Conservation (phyloP, 129 eudicot species). For the Dittrichia graveolens region DNA sequence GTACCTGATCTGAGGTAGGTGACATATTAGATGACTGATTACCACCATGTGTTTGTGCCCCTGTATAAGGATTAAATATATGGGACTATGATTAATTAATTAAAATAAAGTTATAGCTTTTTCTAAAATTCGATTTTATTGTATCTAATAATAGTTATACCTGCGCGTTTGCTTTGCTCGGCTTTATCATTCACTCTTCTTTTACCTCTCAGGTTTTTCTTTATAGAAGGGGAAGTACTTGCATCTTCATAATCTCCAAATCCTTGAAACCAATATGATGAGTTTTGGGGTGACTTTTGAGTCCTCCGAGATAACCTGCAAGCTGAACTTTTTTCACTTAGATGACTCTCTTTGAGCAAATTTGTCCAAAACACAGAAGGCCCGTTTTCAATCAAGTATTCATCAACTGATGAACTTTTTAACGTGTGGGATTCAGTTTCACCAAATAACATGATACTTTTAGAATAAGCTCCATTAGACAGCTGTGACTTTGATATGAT, state of each 20-base stretch:
- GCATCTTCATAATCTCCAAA: background rate
- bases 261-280: too few species aligned
- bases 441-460: constrained; percentile 42
- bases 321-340: constrained; percentile 31
- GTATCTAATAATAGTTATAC: constrained; percentile 4
- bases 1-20: background rate
- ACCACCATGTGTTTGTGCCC: constrained; percentile 17
- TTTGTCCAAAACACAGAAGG: constrained; percentile 56
- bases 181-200: background rate
- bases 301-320: constrained; percentile 36
- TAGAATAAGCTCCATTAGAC: constrained; percentile 36
- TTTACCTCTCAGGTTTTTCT: background rate
- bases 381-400: constrained; percentile 27
- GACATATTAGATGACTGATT: background rate
- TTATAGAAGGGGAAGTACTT: background rate
- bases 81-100: background rate
- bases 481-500: constrained; percentile 39
- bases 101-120: background rate
- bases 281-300: background rate
- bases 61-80: constrained; percentile 23
- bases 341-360: constrained; percentile 43
- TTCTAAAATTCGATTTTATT: background rate
- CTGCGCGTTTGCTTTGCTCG: constrained; percentile 4
- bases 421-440: constrained; percentile 44
- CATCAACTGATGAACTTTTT: constrained; percentile 22